These are phyloP conservation scores for Dryas drummondii DNA, from an alignment of 306 rosid genomes.

Conservation along the genomic window DNA sequence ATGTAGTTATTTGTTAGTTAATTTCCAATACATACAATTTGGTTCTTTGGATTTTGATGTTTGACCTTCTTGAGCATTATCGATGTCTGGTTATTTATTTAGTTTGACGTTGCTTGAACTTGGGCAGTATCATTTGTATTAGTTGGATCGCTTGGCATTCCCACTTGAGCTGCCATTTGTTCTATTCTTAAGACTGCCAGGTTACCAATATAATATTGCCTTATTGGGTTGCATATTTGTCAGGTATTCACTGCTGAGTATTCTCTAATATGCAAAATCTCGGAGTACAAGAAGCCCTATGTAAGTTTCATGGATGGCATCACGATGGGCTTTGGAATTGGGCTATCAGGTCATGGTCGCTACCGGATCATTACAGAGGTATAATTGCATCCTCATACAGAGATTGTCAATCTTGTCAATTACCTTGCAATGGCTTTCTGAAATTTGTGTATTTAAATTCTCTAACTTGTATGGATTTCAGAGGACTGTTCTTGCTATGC, in stretches of 20 bases:
- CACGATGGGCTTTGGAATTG: constrained; percentile 98
- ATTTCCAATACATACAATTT: background rate
- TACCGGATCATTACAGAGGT: constrained; percentile 94
- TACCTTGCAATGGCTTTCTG: constrained; percentile 13
- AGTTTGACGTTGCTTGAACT: background rate
- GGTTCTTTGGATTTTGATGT: background rate
- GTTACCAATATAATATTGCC: constrained; percentile 21
- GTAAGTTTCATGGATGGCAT: constrained; percentile 94
- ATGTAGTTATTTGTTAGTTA: background rate
- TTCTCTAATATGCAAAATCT: constrained; percentile 86
- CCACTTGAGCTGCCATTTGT: constrained; percentile 8
- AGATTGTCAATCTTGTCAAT: background rate
- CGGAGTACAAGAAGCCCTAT: constrained; percentile 89
- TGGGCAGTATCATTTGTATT: constrained; percentile 4
- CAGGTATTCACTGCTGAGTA: constrained; percentile 96
- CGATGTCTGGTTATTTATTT: background rate
- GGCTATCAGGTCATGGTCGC: constrained; percentile 93
- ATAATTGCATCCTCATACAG: constrained; percentile 22
- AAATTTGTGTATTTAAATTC: background rate
- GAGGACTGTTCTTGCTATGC: constrained; percentile 98
- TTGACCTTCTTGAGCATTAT: background rate
- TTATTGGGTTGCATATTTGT: constrained; percentile 23
- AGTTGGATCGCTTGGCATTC: background rate
- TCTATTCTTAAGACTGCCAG: constrained; percentile 20
- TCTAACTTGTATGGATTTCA: constrained; percentile 30